Evolutionary conservation across 1,139 yeast genomes (phyloP).

Genomic region (Blastobotrys buckinghamii): DNA sequence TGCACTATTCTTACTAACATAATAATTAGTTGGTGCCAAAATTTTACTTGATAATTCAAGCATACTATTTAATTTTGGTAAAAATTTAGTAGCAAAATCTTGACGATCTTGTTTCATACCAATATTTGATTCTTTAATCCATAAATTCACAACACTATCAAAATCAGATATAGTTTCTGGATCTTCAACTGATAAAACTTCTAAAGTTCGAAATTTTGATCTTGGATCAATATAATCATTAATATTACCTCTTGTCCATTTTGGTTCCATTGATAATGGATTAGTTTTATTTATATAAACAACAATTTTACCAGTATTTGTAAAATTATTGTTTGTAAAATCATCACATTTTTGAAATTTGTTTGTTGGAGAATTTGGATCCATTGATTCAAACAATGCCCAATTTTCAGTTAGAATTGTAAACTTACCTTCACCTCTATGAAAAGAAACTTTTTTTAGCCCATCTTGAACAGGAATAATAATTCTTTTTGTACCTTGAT

Average conservation of each 20-base stretch:
- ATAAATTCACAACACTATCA: conserved; percentile 16
- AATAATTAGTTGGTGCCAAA: conserved; percentile 18
- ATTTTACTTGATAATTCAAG: conserved; percentile 20
- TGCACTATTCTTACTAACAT: conserved; percentile 15
- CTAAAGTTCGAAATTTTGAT: conserved; percentile 20
- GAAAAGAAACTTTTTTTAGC: conserved; percentile 17
- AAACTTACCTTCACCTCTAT: conserved; percentile 21
- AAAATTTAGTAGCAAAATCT: conserved; percentile 16
- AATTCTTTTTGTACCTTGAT: conserved; percentile 21
- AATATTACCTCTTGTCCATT: conserved; percentile 26
- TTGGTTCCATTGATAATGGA: conserved; percentile 25
- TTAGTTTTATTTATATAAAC: conserved; percentile 21
- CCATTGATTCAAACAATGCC: conserved; percentile 22
- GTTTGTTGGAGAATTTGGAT: conserved; percentile 3
- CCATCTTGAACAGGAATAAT: conserved; percentile 26
- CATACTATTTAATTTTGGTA: conserved; percentile 13
- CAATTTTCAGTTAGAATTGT: conserved; percentile 19
- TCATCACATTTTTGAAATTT: conserved; percentile 19
- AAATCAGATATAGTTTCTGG: conserved; percentile 18
- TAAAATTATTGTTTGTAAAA: conserved; percentile 20
- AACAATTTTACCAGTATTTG: conserved; percentile 17
- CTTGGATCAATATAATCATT: conserved; percentile 21
- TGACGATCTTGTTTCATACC: conserved; percentile 16
- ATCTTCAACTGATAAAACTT: conserved; percentile 18
- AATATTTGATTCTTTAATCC: conserved; percentile 18